Evolutionary conservation across 129 eudicot species (phyloP), one percentile per base, ranked within the genome.

Genomic region (Ambrosia artemisiifolia): DNA sequence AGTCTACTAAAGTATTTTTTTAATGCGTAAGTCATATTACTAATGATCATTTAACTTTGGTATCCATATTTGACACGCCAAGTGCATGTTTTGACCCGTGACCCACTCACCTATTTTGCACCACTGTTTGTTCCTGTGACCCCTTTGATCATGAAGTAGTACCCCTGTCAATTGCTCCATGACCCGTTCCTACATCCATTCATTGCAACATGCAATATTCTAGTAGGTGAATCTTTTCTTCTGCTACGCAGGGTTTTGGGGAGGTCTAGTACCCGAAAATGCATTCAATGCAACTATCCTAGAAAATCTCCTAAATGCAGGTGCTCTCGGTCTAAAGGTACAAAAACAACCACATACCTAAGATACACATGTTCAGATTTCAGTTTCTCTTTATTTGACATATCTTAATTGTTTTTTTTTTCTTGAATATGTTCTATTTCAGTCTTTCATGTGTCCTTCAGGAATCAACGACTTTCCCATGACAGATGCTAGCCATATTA

Each of bases 391-490:
- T 30, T 28, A 28, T 63, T 7, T 10, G 4, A 47, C 28, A 36
- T 71, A 57, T 18, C 74, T 55, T 46, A 68, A 46, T 34, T n/a
- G n/a, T 24, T 24, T 24, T 24, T 24, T 61, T 74, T 36, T 28
- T 28, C 60, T 47, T 74, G 2, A 32, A 17, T 18, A 14, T 63
- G 63, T 75, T 77, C 70, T 55, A 24, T 73, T 77, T 83, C 77
- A 94, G 99, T 95, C 97, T 54, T 95, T 95, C 77, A 90, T 95
- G 99, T 84, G 96, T 73, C 99, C 99, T 48, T 95, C 99, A 18
- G 99, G 99, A 72, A 95, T 90, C 81, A 83, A 90, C 35, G 99
- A 95, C 90, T 95, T 95, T 57, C 99, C 99, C 54, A 95, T 95
- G 99, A 90, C 99, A 69, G 90, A 84, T 66, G 65, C 83, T 40